Conservation (phyloP, 257 asterid species). For the Nicotiana noctiflora region DNA sequence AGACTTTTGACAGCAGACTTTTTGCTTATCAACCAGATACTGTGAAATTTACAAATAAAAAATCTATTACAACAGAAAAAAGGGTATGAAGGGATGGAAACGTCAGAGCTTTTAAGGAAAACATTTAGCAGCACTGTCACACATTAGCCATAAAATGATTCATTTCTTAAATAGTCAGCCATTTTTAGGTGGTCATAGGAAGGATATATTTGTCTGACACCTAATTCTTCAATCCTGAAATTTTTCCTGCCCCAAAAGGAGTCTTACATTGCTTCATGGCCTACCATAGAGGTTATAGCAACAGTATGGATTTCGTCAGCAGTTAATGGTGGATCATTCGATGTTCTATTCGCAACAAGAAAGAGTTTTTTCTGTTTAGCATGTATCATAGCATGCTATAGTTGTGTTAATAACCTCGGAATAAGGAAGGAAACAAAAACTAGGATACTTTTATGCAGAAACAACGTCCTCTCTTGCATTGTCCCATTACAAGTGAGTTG, state of each 20-base stretch:
- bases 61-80: not conserved
- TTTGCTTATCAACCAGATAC: not conserved
- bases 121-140: not conserved
- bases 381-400: not conserved
- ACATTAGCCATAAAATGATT: not conserved
- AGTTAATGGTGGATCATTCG: not conserved
- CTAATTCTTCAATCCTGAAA: not conserved
- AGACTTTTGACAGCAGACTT: not conserved
- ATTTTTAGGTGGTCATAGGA: not conserved
- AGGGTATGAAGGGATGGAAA: constrained; percentile 2
- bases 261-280: not conserved
- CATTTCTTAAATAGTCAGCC: not conserved
- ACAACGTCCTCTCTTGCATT: constrained; percentile 1
- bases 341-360: not conserved
- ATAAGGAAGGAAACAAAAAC: not conserved
- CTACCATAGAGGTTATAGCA: not conserved
- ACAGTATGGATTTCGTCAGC: not conserved
- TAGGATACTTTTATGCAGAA: not conserved
- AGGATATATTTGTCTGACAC: constrained; percentile 4
- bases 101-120: not conserved
- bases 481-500: not conserved
- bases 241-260: not conserved
- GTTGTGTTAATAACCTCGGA: not conserved
- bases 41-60: not conserved
- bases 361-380: not conserved